These are phyloP conservation scores for Raphanus raphanistrum DNA, from an alignment of 345 rosid species.

Conservation along the genomic window DNA sequence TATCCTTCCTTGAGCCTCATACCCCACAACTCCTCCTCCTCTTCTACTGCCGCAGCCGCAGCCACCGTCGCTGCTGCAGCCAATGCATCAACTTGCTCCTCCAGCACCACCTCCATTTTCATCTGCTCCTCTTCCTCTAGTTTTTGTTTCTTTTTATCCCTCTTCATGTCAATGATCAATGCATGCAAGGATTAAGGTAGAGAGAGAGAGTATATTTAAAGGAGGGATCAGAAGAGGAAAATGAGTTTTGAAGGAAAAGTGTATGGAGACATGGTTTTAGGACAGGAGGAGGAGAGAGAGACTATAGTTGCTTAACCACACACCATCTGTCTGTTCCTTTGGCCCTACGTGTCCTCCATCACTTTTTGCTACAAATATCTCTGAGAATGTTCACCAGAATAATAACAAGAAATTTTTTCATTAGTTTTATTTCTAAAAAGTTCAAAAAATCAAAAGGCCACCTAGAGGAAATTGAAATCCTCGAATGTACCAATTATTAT, in stretches of 20 bases:
- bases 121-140: not conserved
- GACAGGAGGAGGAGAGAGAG: conserved; percentile 33
- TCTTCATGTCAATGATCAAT: conserved; percentile 29
- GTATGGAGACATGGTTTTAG: conserved; percentile 36
- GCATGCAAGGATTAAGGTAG: conserved; percentile 19
- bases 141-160: conserved; percentile 25
- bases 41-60: conserved; percentile 38
- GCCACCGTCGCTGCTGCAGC: conserved; percentile 31
- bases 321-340: conserved; percentile 39
- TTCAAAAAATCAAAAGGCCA: conserved; percentile 28
- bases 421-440: not conserved
- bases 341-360: conserved; percentile 41
- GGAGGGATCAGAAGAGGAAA: conserved; percentile 10
- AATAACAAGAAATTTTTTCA: not conserved
- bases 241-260: conserved; percentile 19
- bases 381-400: conserved; percentile 24
- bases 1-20: conserved; percentile 15
- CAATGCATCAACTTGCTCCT: conserved; percentile 32
- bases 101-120: conserved; percentile 19
- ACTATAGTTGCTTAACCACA: conserved; percentile 24
- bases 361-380: conserved; percentile 26
- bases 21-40: conserved; percentile 33
- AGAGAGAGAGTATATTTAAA: conserved; percentile 24
- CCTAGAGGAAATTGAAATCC: conserved; percentile 6
- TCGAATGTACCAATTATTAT: conserved; percentile 11